These are phyloP conservation scores for Melaleuca alternifolia DNA, from an alignment of 345 rosid genomes.

Conservation along the genomic window DNA sequence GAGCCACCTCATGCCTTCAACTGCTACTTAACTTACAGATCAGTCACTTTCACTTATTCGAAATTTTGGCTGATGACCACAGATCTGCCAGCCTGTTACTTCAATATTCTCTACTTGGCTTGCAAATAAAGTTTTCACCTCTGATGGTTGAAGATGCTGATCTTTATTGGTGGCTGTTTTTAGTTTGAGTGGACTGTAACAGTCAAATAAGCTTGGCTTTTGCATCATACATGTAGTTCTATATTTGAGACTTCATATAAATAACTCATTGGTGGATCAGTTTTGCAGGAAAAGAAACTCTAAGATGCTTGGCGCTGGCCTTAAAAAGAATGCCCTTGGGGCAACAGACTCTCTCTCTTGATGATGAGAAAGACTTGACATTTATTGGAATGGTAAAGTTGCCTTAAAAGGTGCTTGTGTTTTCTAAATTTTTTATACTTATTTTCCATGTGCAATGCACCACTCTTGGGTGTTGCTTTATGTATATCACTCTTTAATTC, in stretches of 20 bases:
- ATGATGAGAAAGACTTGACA: constrained; percentile 89
- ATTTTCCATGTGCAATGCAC: neutral
- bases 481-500: neutral
- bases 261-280: constrained; percentile 39
- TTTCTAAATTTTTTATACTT: neutral
- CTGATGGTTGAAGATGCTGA: neutral
- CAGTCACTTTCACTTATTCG: neutral
- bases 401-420: constrained; percentile 21
- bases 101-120: neutral
- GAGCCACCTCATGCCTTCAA: neutral
- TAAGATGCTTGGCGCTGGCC: constrained; percentile 93
- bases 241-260: neutral
- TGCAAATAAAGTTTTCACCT: neutral
- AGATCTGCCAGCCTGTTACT: neutral
- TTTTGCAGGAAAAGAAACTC: constrained; percentile 85
- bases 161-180: neutral
- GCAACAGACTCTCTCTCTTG: constrained; percentile 58
- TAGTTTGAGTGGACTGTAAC: neutral
- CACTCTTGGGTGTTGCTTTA: neutral
- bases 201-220: neutral
- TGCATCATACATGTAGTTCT: neutral
- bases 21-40: neutral
- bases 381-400: constrained; percentile 99
- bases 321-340: constrained; percentile 67
- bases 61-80: neutral